Conservation (phyloP, 768 basidiomycete species). For the Baorangia bicolor region DNA sequence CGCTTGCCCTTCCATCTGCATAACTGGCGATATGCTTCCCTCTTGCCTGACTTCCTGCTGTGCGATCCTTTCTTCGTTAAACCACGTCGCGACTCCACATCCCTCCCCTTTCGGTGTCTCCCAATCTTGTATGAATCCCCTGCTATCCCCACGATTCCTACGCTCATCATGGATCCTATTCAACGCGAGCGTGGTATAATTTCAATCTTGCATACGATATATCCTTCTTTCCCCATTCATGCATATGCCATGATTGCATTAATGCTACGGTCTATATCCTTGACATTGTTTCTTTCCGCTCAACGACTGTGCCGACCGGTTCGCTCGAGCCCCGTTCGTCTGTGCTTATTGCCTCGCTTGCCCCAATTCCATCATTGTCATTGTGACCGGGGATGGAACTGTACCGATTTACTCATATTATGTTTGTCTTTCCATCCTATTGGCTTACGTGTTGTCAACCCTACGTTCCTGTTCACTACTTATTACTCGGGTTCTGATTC, state of each 20-base stretch:
- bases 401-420: not conserved
- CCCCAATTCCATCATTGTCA: not conserved
- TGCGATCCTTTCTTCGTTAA: not conserved
- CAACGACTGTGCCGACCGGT: not conserved
- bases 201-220: not conserved
- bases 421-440: not conserved
- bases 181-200: slow-evolving; percentile 1
- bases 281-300: not conserved
- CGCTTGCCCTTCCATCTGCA: not conserved
- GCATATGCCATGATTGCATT: not conserved
- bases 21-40: slow-evolving; percentile 1
- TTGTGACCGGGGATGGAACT: not conserved
- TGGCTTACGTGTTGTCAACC: not conserved
- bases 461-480: not conserved
- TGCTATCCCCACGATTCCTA: slow-evolving; percentile 24
- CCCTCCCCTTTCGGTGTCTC: not conserved
- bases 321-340: not conserved
- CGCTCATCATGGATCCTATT: slow-evolving; percentile 17
- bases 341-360: not conserved
- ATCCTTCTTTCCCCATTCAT: slow-evolving; percentile 16
- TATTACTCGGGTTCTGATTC: not conserved
- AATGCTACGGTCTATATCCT: not conserved
- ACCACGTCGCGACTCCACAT: not conserved
- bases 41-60: not conserved
- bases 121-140: slow-evolving; percentile 6